Evolutionary conservation across 257 asterid species (phyloP), one percentile per base, ranked within the genome.

Genomic region (Striga asiatica): DNA sequence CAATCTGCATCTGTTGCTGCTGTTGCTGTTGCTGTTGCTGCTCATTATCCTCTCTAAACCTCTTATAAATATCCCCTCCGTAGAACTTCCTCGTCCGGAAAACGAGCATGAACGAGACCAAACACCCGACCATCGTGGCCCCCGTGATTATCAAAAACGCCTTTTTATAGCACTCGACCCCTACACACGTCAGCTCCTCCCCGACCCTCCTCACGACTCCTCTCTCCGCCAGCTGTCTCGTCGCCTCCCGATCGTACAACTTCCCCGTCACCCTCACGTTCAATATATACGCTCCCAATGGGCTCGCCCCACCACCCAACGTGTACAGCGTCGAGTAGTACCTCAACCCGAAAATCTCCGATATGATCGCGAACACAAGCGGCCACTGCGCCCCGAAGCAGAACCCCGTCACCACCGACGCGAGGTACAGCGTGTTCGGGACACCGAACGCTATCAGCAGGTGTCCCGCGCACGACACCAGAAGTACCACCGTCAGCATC

Each of bases 351-450:
- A 81, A 78, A 2, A 81, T 4, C 13, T 81, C 89, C 0, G 89
- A 81, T 2, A 81, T 71, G 29, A 81, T 75, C 5, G 85, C 81
- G 22, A 75, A 73, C 6, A 78, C 68, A 55, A 81, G 43, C 12
- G 85, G 81, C 81, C 81, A 77, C 50, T 74, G 77, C 2, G 82
- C 85, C 8, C 81, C 85, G 50, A 75, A 78, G 75, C 77, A 75
- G 27, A 78, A 78, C 11, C 88, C 88, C 68, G 70, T 71, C 24
- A 80, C 65, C 29, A 80, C 61, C 1, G 84, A 80, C 0, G 84
- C 66, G 1, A 60, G 21, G 37, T 80, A 80, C 27, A 80, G 78
- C 1, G 79, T 66, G 21, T 65, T 51, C 0, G 79, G 79, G 32
- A 77, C 68, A 13, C 78, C 80, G 14, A 74, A 74, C 0, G 88